These are phyloP conservation scores for Colletotrichum paranaense DNA, from an alignment of 2,329 filamentous ascomycete species.

Conservation along the genomic window DNA sequence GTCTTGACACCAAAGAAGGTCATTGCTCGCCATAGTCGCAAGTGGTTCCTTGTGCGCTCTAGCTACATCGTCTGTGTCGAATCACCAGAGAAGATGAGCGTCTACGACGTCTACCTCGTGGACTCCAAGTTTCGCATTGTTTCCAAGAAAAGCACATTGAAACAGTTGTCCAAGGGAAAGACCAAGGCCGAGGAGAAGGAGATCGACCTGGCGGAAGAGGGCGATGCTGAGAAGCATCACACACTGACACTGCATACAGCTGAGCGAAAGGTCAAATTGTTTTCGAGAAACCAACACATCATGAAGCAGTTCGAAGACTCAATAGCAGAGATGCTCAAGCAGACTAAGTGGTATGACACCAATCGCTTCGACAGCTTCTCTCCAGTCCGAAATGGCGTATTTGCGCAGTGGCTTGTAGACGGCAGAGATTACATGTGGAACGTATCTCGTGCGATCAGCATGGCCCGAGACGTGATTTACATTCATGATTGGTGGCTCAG, in stretches of 20 bases:
- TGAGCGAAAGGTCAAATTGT: slow-evolving; percentile 90
- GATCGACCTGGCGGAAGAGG: slow-evolving; percentile 54
- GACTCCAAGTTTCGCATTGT: slow-evolving; percentile 88
- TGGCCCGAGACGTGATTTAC: slow-evolving; percentile 97
- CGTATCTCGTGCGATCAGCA: slow-evolving; percentile 94
- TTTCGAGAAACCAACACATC: slow-evolving; percentile 90
- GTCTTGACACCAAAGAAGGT: slow-evolving; percentile 83
- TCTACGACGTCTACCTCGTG: slow-evolving; percentile 98
- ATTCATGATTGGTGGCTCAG: slow-evolving; percentile 99
- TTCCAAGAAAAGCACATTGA: slow-evolving; percentile 72
- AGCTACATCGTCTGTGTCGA: slow-evolving; percentile 99
- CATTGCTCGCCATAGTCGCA: slow-evolving; percentile 85
- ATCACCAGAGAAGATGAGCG: slow-evolving; percentile 97
- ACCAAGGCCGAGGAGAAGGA: slow-evolving; percentile 69
- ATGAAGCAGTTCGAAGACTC: slow-evolving; percentile 94
- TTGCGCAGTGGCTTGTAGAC: slow-evolving; percentile 96
- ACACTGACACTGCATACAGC: slow-evolving; percentile 89
- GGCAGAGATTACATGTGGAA: slow-evolving; percentile 99
- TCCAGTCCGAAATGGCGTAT: slow-evolving; percentile 85
- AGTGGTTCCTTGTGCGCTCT: slow-evolving; percentile 98
- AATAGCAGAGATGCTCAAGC: slow-evolving; percentile 84
- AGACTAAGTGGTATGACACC: slow-evolving; percentile 83
- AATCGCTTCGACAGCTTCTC: slow-evolving; percentile 96
- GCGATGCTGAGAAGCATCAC: slow-evolving; percentile 73
- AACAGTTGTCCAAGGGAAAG: slow-evolving; percentile 52